Percentiles rank a stretch among this genome's conserved stretches.
Evolutionary conservation across 2,329 filamentous ascomycete genomes (phyloP).

Genomic region (Bipolaris gigantea): DNA sequence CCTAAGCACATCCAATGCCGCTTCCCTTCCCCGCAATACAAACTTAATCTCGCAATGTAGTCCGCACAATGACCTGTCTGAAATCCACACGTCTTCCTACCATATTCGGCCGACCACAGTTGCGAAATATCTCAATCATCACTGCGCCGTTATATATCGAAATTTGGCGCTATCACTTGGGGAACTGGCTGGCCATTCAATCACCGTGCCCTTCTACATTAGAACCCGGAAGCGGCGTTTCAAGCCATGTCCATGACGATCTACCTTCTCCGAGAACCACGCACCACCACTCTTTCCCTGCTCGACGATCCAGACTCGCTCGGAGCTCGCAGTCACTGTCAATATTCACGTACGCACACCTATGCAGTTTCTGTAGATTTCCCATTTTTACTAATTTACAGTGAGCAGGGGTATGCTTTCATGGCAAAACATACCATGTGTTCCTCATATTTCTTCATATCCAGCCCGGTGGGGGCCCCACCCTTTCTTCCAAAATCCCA

Average conservation of each 20-base stretch:
- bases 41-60: background rate
- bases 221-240: constrained; percentile 12
- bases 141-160: background rate
- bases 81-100: background rate
- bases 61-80: background rate
- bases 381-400: background rate
- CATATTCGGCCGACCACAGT: background rate
- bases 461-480: background rate
- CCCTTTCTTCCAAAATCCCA: background rate
- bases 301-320: constrained; percentile 10
- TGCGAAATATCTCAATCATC: background rate
- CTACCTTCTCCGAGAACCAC: constrained; percentile 3
- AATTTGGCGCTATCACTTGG: constrained; percentile 9
- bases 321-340: background rate
- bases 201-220: constrained; percentile 2
- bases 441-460: background rate
- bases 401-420: background rate
- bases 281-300: background rate
- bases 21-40: background rate
- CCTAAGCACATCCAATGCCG: background rate
- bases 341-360: too few relatives aligned
- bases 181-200: constrained; percentile 1
- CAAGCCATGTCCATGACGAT: background rate
- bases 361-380: too few relatives aligned
- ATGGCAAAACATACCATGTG: background rate